Conservation (phyloP, 345 rosid species). For the Arabidopsis thaliana region TAIR10.1 NC_003071.7:594001-594500, state of each 20-base stretch:
- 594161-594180: too few relatives aligned
- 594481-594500: neutral
- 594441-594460: neutral
- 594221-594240: neutral
- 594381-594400: too few relatives aligned
- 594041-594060: neutral
- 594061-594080: neutral
- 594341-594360: too few relatives aligned
- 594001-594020: neutral
- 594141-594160: neutral
- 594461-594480: neutral
- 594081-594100: neutral
- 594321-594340: too few relatives aligned
- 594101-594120: neutral
- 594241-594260: neutral
- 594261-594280: too few relatives aligned
- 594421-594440: neutral
- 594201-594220: neutral
- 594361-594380: too few relatives aligned
- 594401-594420: neutral
- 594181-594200: too few relatives aligned
- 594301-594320: too few relatives aligned
- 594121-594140: neutral
- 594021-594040: neutral
- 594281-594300: too few relatives aligned